These are phyloP conservation scores for Wickerhamomyces queroliae DNA, from an alignment of 805 yeast genomes.

Conservation along the genomic window DNA sequence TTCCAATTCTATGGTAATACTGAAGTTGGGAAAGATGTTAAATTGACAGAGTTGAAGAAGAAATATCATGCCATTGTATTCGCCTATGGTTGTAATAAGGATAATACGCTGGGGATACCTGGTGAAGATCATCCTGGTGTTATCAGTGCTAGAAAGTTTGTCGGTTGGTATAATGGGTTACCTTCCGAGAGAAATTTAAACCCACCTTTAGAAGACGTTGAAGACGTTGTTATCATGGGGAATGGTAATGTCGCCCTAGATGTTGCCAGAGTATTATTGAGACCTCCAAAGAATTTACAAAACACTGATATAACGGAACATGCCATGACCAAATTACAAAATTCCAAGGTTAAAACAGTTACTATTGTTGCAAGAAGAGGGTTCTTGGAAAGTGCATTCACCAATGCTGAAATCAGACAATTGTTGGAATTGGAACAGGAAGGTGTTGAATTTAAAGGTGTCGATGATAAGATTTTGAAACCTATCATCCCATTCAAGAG, in stretches of 20 bases:
- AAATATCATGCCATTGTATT: conserved; percentile 70
- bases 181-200: conserved; percentile 48
- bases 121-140: conserved; percentile 61
- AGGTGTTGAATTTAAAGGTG: conserved; percentile 43
- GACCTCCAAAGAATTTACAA: conserved; percentile 50
- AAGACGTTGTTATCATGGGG: conserved; percentile 78
- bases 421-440: conserved; percentile 52
- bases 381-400: conserved; percentile 76
- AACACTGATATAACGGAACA: conserved; percentile 65
- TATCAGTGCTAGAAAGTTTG: conserved; percentile 77
- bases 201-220: conserved; percentile 57
- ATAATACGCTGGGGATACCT: conserved; percentile 42
- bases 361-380: conserved; percentile 85
- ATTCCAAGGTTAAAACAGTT: conserved; percentile 55
- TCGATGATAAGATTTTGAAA: conserved; percentile 32
- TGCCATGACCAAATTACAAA: conserved; percentile 50
- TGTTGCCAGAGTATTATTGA: conserved; percentile 72
- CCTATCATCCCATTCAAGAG: conserved; percentile 21
- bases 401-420: conserved; percentile 89
- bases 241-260: conserved; percentile 97
- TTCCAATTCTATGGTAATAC: conserved; percentile 71
- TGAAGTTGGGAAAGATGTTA: conserved; percentile 56
- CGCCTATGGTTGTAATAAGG: conserved; percentile 78
- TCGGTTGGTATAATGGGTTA: conserved; percentile 94
- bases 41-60: conserved; percentile 40